Base-by-base conservation (phyloP, 2,329 filamentous ascomycete genomes). In the Aspergillus eucalypticola region DNA sequence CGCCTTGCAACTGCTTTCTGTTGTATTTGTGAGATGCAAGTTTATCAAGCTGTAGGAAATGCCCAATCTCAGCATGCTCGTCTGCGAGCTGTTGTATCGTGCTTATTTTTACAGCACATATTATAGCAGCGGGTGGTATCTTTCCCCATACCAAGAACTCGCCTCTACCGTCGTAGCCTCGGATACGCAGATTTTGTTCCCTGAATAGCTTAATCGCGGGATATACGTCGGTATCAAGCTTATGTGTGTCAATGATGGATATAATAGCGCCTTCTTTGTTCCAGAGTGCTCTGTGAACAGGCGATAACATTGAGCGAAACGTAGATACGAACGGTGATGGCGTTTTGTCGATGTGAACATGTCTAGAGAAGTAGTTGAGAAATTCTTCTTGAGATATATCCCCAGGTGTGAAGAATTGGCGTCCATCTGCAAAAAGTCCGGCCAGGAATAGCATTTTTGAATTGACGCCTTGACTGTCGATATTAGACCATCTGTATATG, bases 91-190 rank as follows among this genome's bases (percentile, higher is more conserved):
- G 7, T 7, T 70, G 32, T 1, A 78, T 42, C 0, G 57, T 53
- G 0, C 59, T 61, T 0, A 73, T 66, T 2, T 69, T 64, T 13
- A 77, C 70, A 0, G 68, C 67, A 10, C 64, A 64, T 7, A 73
- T 52, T 8, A 79, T 75, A 2, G 74, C 71, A 2, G 63, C 19
- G 0, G 60, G 23, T 0, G 68, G 62, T 0, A 77, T 64, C 1
- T 58, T 54, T 0, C 73, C 70, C 76, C 76, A 79, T 1, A 78
- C 59, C 0, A 75, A 58, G 41, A 67, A 78, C 19, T 79, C 76
- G 0, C 69, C 71, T 0, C 50, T 39, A 0, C 72, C 73, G 8
- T 41, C 44, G n/a, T 74, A 76, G 0, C 61, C 66, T 8, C 59
- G 55, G 53, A 71, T 70, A 0, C 42, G 57, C 0, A 61, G 6